Conservation (phyloP, 2,329 filamentous ascomycete species). For the Monilinia polystroma region DNA sequence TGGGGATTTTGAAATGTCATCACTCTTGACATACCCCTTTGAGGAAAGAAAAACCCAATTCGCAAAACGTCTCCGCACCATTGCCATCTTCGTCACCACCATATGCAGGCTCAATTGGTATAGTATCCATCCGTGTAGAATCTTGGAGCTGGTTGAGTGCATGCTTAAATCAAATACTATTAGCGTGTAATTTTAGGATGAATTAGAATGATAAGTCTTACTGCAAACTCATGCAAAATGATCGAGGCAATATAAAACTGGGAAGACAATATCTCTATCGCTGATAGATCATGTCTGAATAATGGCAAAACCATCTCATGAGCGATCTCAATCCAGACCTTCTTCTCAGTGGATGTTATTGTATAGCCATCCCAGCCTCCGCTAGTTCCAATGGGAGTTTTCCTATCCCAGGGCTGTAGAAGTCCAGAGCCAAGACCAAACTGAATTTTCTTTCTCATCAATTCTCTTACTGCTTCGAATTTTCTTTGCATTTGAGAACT, state of each 20-base stretch:
- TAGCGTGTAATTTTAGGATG: not conserved
- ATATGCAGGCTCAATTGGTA: constrained; percentile 2
- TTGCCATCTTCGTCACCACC: not conserved
- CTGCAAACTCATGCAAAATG: constrained; percentile 11
- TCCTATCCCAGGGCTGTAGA: not conserved
- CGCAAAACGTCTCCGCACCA: constrained; percentile 9
- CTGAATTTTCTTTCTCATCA: not conserved
- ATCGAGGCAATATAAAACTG: constrained; percentile 15
- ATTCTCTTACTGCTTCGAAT: not conserved
- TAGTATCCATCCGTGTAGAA: not conserved
- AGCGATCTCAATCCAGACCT: constrained; percentile 6
- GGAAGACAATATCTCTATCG: not conserved
- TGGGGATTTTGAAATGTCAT: not conserved
- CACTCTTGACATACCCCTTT: constrained; percentile 1
- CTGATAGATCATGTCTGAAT: constrained; percentile 10
- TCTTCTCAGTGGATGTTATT: not conserved
- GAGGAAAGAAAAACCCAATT: constrained; percentile 8
- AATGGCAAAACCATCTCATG: constrained; percentile 3
- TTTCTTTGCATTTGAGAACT: not conserved
- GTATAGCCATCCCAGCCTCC: constrained; percentile 7
- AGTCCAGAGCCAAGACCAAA: constrained; percentile 3
- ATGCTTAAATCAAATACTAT: not conserved
- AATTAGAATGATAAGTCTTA: not conserved
- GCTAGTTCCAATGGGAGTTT: not conserved
- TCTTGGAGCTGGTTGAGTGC: constrained; percentile 11